These are phyloP conservation scores for Lentinula edodes DNA, from an alignment of 768 basidiomycete genomes.

Conservation along the genomic window DNA sequence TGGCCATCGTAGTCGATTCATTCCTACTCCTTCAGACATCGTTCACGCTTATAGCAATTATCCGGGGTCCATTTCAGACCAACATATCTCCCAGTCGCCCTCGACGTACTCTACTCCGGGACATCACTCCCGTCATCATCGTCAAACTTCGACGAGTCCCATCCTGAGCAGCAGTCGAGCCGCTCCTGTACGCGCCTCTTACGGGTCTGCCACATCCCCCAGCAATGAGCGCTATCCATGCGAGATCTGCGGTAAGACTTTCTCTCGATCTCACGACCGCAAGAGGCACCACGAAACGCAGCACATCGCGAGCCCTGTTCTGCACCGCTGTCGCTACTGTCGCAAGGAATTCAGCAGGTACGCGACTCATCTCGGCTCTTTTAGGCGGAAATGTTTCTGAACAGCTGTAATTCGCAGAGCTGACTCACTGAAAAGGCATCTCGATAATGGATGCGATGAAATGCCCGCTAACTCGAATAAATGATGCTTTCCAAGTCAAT, in stretches of 20 bases:
- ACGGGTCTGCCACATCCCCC: constrained; percentile 31
- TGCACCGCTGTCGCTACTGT: constrained; percentile 69
- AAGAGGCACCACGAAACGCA: constrained; percentile 80
- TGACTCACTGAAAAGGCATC: constrained; percentile 69
- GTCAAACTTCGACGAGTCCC: constrained; percentile 1
- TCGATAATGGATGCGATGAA: constrained; percentile 63
- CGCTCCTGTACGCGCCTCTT: constrained; percentile 16
- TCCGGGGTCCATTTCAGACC: constrained; percentile 20
- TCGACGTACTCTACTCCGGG: constrained; percentile 11
- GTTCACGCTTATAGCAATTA: constrained; percentile 23
- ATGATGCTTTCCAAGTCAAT: background rate
- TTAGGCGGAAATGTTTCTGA: background rate
- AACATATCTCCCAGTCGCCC: constrained; percentile 8
- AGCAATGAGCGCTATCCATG: constrained; percentile 64
- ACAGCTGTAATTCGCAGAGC: background rate
- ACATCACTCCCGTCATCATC: constrained; percentile 7
- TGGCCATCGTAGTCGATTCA: constrained; percentile 29
- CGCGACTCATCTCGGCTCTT: constrained; percentile 6
- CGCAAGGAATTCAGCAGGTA: constrained; percentile 74
- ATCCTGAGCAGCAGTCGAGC: constrained; percentile 8
- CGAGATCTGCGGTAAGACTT: constrained; percentile 72
- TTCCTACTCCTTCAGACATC: constrained; percentile 45
- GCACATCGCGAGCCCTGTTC: constrained; percentile 56
- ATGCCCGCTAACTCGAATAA: background rate
- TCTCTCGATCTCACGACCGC: constrained; percentile 76